Conservation (phyloP, 176 grass and related monocot genomes). For the Oryza officinalis region DNA sequence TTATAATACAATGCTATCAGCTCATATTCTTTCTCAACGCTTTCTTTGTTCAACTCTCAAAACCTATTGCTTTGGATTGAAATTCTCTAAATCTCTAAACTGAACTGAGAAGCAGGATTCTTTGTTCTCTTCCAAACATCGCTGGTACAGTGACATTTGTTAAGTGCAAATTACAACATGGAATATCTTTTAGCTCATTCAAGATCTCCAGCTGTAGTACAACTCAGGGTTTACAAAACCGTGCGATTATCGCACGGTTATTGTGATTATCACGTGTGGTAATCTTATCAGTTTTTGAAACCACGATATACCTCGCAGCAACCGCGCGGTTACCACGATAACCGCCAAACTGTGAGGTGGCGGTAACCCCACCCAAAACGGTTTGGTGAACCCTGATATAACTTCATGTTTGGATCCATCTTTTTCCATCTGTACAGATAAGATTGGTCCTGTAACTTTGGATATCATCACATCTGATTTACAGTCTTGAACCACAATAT, state of each 20-base stretch:
- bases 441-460: not conserved
- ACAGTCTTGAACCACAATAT: not conserved
- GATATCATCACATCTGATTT: not conserved
- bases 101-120: not conserved
- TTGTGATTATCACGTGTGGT: no score
- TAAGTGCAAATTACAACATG: not conserved
- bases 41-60: not conserved
- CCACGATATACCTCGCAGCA: no score
- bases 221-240: no score
- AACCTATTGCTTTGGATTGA: not conserved
- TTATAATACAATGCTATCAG: not conserved
- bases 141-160: not conserved
- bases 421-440: not conserved
- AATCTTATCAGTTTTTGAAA: no score
- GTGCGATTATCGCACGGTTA: no score
- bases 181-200: not conserved
- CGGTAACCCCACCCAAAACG: no score
- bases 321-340: no score
- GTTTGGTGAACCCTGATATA: no score
- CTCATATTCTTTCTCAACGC: not conserved
- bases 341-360: no score
- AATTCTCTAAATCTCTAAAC: not conserved
- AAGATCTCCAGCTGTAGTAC: not conserved
- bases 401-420: not conserved
- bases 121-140: not conserved